Evolutionary conservation across 139 green algal species (phyloP).

Genomic region (Tetradesmus lagerheimii): DNA sequence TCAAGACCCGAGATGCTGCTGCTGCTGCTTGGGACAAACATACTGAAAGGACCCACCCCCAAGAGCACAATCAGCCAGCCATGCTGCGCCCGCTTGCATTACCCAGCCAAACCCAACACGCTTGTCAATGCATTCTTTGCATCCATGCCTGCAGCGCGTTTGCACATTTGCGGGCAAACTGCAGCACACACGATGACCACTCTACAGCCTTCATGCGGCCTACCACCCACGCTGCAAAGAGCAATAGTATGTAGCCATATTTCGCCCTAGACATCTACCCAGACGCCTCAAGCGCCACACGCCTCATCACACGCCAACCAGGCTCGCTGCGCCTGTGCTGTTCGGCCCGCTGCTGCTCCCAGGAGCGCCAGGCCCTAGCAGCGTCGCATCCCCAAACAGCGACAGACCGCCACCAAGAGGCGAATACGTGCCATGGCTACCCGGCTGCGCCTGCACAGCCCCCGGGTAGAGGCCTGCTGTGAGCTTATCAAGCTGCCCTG

Average conservation of each 20-base stretch:
- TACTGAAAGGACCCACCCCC: too few relatives aligned
- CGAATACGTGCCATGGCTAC: neutral
- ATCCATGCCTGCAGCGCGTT: too few relatives aligned
- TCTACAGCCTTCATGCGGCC: too few relatives aligned
- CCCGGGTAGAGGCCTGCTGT: neutral
- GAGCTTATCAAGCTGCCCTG: neutral
- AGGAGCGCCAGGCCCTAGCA: neutral
- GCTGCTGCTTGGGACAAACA: too few relatives aligned
- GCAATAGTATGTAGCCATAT: neutral
- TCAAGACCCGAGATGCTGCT: too few relatives aligned
- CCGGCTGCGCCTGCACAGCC: neutral
- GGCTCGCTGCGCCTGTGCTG: neutral
- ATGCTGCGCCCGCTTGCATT: too few relatives aligned
- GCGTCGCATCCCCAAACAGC: slow-evolving; percentile 1
- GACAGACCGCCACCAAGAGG: slow-evolving; percentile 15
- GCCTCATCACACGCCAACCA: neutral
- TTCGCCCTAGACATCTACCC: neutral
- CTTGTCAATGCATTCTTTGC: too few relatives aligned
- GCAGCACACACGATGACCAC: too few relatives aligned
- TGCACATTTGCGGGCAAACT: too few relatives aligned
- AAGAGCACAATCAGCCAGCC: too few relatives aligned
- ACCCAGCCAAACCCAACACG: too few relatives aligned
- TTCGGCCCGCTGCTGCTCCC: neutral
- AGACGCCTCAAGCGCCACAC: neutral
- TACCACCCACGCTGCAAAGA: too few relatives aligned